Percentiles rank a stretch among this genome's conserved stretches.
These are phyloP conservation scores for Pseudogymnoascus sp. DNA, from an alignment of 2,329 filamentous ascomycete species.

Conservation along the genomic window DNA sequence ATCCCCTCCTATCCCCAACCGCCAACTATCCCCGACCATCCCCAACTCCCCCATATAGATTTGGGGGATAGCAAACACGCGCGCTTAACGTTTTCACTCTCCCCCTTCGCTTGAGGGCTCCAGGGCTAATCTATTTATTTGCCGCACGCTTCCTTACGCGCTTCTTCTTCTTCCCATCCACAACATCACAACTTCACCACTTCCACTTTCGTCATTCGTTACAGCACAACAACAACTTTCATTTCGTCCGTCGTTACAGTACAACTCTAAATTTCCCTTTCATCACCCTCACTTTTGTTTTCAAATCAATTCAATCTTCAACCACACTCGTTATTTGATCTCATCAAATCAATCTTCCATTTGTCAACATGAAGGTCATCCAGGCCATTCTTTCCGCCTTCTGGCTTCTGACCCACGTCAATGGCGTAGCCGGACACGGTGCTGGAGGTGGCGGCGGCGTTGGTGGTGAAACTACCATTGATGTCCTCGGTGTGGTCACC, in stretches of 20 bases:
- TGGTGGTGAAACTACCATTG: slow-evolving; percentile 24
- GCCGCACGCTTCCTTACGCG: not conserved
- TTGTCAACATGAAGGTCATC: slow-evolving; percentile 25
- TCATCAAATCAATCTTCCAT: slow-evolving; percentile 10
- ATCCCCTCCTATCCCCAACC: not conserved
- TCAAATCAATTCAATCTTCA: not conserved
- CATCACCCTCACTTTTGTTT: not conserved
- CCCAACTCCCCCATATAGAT: not conserved
- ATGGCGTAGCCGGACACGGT: slow-evolving; percentile 10
- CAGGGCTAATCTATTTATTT: not conserved
- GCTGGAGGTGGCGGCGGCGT: slow-evolving; percentile 20
- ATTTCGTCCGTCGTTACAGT: not conserved
- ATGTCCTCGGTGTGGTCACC: slow-evolving; percentile 20
- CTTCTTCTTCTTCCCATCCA: not conserved
- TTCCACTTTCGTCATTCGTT: not conserved
- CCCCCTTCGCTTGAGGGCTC: not conserved
- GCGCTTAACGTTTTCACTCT: not conserved
- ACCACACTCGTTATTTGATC: not conserved
- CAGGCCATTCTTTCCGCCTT: slow-evolving; percentile 23
- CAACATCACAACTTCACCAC: not conserved
- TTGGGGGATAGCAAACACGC: not conserved
- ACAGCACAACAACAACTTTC: not conserved
- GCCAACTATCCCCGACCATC: not conserved
- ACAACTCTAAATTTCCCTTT: not conserved
- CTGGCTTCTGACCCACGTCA: slow-evolving; percentile 23